Evolutionary conservation across 768 basidiomycete genomes (phyloP).

Genomic region (Rhodosporidiobolus odoratus): DNA sequence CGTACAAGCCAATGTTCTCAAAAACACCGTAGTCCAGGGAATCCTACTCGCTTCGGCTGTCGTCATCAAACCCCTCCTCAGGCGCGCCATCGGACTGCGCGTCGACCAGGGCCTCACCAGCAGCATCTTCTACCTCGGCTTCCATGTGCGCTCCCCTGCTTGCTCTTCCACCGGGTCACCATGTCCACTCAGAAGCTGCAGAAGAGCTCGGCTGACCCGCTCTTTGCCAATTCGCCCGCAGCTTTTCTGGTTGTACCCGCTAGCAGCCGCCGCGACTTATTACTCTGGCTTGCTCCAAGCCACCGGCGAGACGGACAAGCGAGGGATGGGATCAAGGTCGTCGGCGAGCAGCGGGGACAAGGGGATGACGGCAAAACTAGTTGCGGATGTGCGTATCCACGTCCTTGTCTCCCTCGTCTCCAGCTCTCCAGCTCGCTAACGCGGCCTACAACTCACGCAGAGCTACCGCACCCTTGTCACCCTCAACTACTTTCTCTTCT

Average conservation of each 20-base stretch:
- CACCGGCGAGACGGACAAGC: conserved; percentile 19
- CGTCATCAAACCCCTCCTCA: conserved; percentile 38
- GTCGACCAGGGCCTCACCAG: conserved; percentile 19
- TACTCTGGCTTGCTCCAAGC: conserved; percentile 57
- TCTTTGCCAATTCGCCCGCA: conserved; percentile 44
- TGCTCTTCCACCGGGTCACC: too few species aligned
- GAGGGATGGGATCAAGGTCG: conserved; percentile 6
- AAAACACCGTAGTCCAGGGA: conserved; percentile 35
- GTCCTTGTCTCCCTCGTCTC: background rate
- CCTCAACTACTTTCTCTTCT: conserved; percentile 65
- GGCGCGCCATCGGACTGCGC: conserved; percentile 17
- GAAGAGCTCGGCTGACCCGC: background rate
- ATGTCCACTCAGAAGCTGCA: background rate
- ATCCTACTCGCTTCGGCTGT: conserved; percentile 40
- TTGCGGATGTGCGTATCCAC: conserved; percentile 20
- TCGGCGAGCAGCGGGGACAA: background rate
- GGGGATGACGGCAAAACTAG: conserved; percentile 23
- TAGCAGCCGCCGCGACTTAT: conserved; percentile 70
- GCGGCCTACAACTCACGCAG: conserved; percentile 2
- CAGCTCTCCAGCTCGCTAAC: background rate
- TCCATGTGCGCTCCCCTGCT: conserved; percentile 26
- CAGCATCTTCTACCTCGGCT: conserved; percentile 35
- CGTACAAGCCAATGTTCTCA: conserved; percentile 35
- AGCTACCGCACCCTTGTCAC: conserved; percentile 73
- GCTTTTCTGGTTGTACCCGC: conserved; percentile 70